Percentiles rank a stretch among this genome's conserved stretches.
Conservation (phyloP, 78 protist species). For the Pelomyxa schiedti region DNA sequence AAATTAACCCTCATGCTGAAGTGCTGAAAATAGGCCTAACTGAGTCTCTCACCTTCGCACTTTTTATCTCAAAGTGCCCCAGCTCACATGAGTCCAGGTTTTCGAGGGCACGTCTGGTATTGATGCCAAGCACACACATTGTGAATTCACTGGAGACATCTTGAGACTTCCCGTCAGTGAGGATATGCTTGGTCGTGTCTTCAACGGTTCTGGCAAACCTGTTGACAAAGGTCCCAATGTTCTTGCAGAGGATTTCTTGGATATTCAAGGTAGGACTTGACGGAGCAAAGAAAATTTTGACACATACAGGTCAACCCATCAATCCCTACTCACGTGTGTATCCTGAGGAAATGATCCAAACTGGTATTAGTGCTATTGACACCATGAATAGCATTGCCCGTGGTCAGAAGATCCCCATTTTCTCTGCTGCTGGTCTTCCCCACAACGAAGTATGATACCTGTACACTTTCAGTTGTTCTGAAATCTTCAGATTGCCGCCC, state of each 20-base stretch:
- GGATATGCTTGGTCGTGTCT: slow-evolving; percentile 98
- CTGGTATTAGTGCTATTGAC: slow-evolving; percentile 99
- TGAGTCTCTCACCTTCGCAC: too few species aligned
- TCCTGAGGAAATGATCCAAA: slow-evolving; percentile 99
- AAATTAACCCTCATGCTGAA: too few species aligned
- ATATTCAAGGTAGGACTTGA: too few species aligned
- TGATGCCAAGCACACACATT: slow-evolving; percentile 81
- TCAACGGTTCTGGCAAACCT: slow-evolving; percentile 99
- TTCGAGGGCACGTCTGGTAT: slow-evolving; percentile 99
- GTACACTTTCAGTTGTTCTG: too few species aligned
- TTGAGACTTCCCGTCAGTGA: slow-evolving; percentile 85
- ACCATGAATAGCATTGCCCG: slow-evolving; percentile 98
- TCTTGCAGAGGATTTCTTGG: slow-evolving; percentile 93
- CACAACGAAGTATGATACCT: too few species aligned
- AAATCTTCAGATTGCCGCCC: slow-evolving; percentile 99
- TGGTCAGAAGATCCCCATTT: slow-evolving; percentile 99
- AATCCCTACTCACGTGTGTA: slow-evolving; percentile 94
- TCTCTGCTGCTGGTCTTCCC: slow-evolving; percentile 99
- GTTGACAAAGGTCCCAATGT: slow-evolving; percentile 93
- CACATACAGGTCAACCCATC: slow-evolving; percentile 95
- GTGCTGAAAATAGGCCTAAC: too few species aligned
- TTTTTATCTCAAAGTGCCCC: too few species aligned
- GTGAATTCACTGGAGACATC: slow-evolving; percentile 93
- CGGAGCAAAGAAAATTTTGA: too few species aligned
- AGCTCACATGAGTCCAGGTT: too few species aligned